Base-by-base conservation (phyloP, 169 alveolate genomes). In the Plasmodium relictum region DNA sequence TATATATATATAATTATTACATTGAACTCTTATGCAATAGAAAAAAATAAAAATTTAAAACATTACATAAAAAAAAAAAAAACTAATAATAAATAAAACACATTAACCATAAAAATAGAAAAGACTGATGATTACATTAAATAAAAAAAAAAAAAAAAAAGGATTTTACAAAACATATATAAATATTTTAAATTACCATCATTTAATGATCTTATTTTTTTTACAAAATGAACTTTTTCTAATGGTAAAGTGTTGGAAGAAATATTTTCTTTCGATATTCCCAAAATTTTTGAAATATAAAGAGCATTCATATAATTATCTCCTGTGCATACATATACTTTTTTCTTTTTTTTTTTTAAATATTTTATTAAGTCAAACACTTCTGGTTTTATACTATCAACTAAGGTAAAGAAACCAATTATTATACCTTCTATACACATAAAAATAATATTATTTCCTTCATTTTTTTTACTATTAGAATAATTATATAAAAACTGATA, bases 401-500 rank as follows among this genome's bases (percentile, higher is more conserved):
- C 78, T 24, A 80, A 58, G 20, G 80, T 80, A 41, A 65, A 80
- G 68, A 80, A 80, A 5, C 90, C 90, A 58, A 80, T 80, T 20
- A 80, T 56, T 26, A 80, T 80, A 22, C 90, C 90, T 66, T 80
- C 90, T 50, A 80, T 80, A 16, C 73, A 66, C 90, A 80, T 80
- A 80, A 80, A 80, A 80, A 80, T 80, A 18, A 80, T 80, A 56
- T 80, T 80, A 39, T 80, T 48, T 18, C 83, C 68, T 80, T 80
- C 90, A 71, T 80, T 80, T 54, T 80, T 80, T 80, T 80, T 80
- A 58, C 90, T 80, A 66, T 80, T 65, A 8, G 90, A 80, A 66
- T 80, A 80, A 41, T 52, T 65, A 61, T 66, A 80, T 48, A 80
- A 70, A 59, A 50, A 80, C n/a, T 80, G 90, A 80, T 80, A 80